These are phyloP conservation scores for Aspergillus neoniger DNA, from an alignment of 2,329 filamentous ascomycete species.

Conservation along the genomic window DNA sequence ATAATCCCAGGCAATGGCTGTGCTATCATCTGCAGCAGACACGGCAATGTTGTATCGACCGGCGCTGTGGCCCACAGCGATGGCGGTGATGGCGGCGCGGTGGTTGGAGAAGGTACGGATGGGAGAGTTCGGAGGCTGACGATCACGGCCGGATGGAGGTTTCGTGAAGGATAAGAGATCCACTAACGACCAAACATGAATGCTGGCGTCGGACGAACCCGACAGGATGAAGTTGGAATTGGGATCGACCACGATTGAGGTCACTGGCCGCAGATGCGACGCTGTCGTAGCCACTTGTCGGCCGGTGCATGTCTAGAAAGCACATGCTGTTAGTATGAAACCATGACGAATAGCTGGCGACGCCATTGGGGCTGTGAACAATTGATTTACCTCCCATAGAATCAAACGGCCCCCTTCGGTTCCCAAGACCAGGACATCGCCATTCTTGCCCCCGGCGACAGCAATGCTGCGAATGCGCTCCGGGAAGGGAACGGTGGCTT, in stretches of 20 bases:
- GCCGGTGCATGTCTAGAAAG: constrained; percentile 44
- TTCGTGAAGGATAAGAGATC: constrained; percentile 67
- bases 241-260: constrained; percentile 69
- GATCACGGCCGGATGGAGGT: constrained; percentile 42
- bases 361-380: background rate
- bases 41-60: constrained; percentile 79
- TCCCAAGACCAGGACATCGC: constrained; percentile 70
- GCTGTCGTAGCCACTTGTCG: constrained; percentile 48
- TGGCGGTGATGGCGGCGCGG: constrained; percentile 52
- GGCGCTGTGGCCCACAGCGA: constrained; percentile 65
- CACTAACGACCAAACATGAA: constrained; percentile 87
- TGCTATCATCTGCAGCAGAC: constrained; percentile 82
- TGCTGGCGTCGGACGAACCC: constrained; percentile 69
- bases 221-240: constrained; percentile 57
- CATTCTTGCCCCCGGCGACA: constrained; percentile 64
- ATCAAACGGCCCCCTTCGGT: constrained; percentile 84
- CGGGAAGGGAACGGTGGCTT: constrained; percentile 82
- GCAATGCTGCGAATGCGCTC: constrained; percentile 80
- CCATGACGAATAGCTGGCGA: background rate
- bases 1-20: constrained; percentile 92
- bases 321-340: constrained; percentile 12
- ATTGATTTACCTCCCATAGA: constrained; percentile 78
- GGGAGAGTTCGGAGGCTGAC: constrained; percentile 61
- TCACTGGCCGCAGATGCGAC: constrained; percentile 58
- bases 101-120: constrained; percentile 74